Evolutionary conservation across 2,329 filamentous ascomycete species (phyloP).

Genomic region (Penicillium sp.): DNA sequence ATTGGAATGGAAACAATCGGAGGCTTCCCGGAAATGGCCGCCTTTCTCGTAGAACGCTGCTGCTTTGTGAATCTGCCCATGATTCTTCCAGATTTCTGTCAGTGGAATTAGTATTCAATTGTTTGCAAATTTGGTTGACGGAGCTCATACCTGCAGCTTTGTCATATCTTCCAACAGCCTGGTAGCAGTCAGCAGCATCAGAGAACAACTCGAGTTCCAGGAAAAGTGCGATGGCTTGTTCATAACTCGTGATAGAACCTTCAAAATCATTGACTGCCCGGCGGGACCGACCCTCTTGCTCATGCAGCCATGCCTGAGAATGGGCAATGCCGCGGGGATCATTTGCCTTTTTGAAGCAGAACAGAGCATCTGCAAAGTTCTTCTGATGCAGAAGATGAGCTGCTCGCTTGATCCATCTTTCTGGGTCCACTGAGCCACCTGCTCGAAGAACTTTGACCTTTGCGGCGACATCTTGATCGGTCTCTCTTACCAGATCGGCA

Average conservation of each 20-base stretch:
- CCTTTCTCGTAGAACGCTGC: constrained; percentile 15
- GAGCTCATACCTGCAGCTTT: constrained; percentile 15
- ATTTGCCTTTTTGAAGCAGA: constrained; percentile 16
- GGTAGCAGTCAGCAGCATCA: constrained; percentile 10
- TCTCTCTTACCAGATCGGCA: constrained; percentile 16
- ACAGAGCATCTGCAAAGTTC: constrained; percentile 19
- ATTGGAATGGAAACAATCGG: constrained; percentile 11
- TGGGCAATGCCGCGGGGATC: constrained; percentile 9
- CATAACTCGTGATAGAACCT: constrained; percentile 2
- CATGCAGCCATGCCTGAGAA: constrained; percentile 11
- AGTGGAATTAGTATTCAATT: background rate
- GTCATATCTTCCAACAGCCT: constrained; percentile 12
- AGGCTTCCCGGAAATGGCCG: constrained; percentile 9
- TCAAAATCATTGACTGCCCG: constrained; percentile 8
- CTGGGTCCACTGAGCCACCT: constrained; percentile 17
- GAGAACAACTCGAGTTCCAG: constrained; percentile 3
- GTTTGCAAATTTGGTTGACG: background rate
- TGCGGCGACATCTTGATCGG: constrained; percentile 11
- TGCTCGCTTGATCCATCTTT: constrained; percentile 20
- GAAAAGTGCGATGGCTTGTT: constrained; percentile 13
- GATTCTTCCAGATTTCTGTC: constrained; percentile 14
- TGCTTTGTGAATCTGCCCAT: constrained; percentile 12
- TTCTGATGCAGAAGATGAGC: constrained; percentile 19
- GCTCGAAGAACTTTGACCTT: constrained; percentile 19
- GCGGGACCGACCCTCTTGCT: constrained; percentile 11